These are phyloP conservation scores for Penstemon barbatus DNA, from an alignment of 257 asterid genomes.

Conservation along the genomic window DNA sequence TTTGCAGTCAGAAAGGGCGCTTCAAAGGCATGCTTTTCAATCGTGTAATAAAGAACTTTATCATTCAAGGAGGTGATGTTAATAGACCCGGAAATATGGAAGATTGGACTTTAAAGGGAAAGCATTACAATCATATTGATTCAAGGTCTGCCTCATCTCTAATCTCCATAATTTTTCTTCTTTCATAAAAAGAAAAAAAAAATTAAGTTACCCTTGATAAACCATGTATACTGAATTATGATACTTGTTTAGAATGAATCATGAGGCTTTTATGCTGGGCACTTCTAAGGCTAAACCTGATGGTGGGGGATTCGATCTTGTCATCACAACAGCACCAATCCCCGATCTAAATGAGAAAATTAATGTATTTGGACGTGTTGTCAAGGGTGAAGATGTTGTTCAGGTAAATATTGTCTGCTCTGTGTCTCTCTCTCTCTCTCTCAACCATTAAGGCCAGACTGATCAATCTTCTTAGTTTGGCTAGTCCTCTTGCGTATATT, in stretches of 20 bases:
- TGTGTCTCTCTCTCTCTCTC: background rate
- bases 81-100: constrained; percentile 64
- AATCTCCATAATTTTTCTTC: constrained; percentile 23
- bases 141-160: constrained; percentile 61
- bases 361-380: constrained; percentile 82
- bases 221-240: constrained; percentile 7
- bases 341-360: constrained; percentile 85
- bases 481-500: too few species aligned
- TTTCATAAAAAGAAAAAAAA: background rate
- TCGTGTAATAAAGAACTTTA: constrained; percentile 87
- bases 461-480: too few species aligned
- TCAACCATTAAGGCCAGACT: background rate
- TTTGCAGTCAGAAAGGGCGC: constrained; percentile 72
- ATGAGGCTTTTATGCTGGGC: constrained; percentile 98
- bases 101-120: constrained; percentile 93
- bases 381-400: constrained; percentile 95
- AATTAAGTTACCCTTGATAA: background rate
- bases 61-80: constrained; percentile 84
- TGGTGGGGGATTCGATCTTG: constrained; percentile 67
- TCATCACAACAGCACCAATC: constrained; percentile 90
- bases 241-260: constrained; percentile 59
- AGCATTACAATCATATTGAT: constrained; percentile 81
- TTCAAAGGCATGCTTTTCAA: constrained; percentile 83
- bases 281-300: constrained; percentile 72
- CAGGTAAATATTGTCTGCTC: constrained; percentile 51